Conservation (phyloP, 192 early-diverging fungal genomes). For the Kappamyces sp. region DNA sequence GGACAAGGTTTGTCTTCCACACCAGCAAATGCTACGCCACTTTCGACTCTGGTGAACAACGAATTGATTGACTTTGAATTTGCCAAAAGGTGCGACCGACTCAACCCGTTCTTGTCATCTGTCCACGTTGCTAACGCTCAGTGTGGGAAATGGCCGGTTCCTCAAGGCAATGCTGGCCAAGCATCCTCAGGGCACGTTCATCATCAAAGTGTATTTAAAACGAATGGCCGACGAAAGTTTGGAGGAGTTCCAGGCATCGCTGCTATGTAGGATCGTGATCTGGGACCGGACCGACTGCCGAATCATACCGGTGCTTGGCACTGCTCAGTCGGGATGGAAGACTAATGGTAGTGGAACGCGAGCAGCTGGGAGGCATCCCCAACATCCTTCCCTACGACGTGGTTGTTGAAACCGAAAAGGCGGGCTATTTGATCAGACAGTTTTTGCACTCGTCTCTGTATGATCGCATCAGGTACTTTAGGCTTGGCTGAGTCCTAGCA, state of each 20-base stretch:
- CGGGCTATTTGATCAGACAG: conserved; percentile 84
- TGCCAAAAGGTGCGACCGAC: too few relatives aligned
- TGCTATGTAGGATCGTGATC: background rate
- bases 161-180: conserved; percentile 90
- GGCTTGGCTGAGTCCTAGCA: conserved; percentile 49
- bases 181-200: conserved; percentile 71
- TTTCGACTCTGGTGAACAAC: too few relatives aligned
- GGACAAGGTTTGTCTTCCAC: conserved; percentile 35
- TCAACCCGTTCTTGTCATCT: too few relatives aligned
- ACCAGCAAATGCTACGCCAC: too few relatives aligned
- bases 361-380: conserved; percentile 59
- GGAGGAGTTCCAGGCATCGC: conserved; percentile 11
- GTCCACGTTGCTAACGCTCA: too few relatives aligned
- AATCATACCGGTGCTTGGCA: background rate
- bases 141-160: conserved; percentile 85
- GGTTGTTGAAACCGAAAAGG: conserved; percentile 82
- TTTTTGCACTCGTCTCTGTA: conserved; percentile 90
- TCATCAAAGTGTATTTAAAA: conserved; percentile 92
- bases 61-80: too few relatives aligned
- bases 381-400: conserved; percentile 75
- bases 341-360: conserved; percentile 50
- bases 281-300: background rate
- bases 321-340: background rate
- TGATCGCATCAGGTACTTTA: conserved; percentile 75
- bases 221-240: conserved; percentile 62